These are phyloP conservation scores for Fusarium denticulatum DNA, from an alignment of 2,329 filamentous ascomycete genomes.

Conservation along the genomic window DNA sequence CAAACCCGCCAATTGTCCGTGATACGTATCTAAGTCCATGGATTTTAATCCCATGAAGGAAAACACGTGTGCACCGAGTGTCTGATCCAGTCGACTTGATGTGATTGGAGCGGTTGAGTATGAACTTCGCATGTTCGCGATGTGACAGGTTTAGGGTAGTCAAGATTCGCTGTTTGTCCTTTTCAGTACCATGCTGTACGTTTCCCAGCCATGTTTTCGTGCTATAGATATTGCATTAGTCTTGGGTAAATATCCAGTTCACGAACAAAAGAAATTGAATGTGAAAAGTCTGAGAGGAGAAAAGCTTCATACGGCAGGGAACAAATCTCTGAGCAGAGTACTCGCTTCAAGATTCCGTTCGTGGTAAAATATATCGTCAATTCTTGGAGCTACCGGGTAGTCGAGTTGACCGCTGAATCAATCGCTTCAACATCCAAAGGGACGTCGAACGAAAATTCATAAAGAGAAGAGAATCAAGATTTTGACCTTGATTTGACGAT, in stretches of 20 bases:
- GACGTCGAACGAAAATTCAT: neutral
- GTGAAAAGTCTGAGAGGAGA: no score
- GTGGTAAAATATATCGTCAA: fast-evolving
- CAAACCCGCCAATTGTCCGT: fast-evolving
- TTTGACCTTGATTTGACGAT: fast-evolving
- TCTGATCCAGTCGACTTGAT: fast-evolving
- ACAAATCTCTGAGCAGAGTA: fast-evolving
- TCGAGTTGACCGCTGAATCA: neutral
- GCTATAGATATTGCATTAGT: fast-evolving
- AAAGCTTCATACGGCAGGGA: no score
- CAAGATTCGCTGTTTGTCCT: neutral
- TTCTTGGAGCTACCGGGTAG: neutral
- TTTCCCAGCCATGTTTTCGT: neutral
- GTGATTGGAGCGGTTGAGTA: neutral
- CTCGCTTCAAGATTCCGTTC: fast-evolving
- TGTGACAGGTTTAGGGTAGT: neutral
- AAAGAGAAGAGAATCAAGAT: neutral
- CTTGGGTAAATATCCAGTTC: fast-evolving
- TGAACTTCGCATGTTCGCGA: fast-evolving
- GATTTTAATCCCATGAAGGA: fast-evolving
- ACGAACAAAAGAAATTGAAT: fast-evolving
- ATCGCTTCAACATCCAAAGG: neutral
- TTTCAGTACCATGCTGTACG: fast-evolving
- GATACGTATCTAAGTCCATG: fast-evolving
- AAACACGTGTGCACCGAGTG: fast-evolving